These are phyloP conservation scores for Quillaja saponaria DNA, from an alignment of 306 rosid genomes.

Conservation along the genomic window DNA sequence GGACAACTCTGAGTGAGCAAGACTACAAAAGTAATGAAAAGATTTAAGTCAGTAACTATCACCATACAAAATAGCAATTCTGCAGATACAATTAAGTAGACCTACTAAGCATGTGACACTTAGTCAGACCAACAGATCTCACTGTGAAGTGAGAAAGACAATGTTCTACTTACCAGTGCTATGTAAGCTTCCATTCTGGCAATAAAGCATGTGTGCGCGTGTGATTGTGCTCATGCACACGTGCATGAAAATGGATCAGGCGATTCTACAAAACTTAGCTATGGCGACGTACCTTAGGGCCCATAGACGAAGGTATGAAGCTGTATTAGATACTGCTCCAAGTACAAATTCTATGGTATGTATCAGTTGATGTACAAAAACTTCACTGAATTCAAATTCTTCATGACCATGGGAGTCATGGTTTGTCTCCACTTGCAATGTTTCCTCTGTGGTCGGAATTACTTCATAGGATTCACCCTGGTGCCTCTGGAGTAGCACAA, in stretches of 20 bases:
- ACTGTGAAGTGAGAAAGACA: too few relatives aligned
- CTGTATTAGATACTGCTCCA: slow-evolving; percentile 95
- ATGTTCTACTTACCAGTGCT: too few relatives aligned
- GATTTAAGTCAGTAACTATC: not conserved
- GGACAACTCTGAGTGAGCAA: slow-evolving; percentile 91
- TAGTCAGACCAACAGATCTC: too few relatives aligned
- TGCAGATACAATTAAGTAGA: too few relatives aligned
- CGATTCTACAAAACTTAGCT: too few relatives aligned
- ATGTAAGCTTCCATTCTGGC: too few relatives aligned
- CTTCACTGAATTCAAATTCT: slow-evolving; percentile 85
- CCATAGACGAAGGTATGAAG: slow-evolving; percentile 98
- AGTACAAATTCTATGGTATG: slow-evolving; percentile 96
- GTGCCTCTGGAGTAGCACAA: slow-evolving; percentile 66
- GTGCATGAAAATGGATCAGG: too few relatives aligned
- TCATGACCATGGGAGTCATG: slow-evolving; percentile 58
- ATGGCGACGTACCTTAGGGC: slow-evolving; percentile 72
- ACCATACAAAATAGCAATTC: too few relatives aligned
- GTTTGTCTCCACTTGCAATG: slow-evolving; percentile 54
- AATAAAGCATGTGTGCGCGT: too few relatives aligned
- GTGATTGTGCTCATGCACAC: too few relatives aligned
- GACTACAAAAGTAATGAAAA: slow-evolving; percentile 41
- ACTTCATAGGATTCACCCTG: slow-evolving; percentile 68
- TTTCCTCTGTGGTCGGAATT: slow-evolving; percentile 55
- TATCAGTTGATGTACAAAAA: slow-evolving; percentile 92
- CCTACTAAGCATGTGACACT: too few relatives aligned